Conservation (phyloP, 1,284 basidiomycete genomes). For the Neolentinus lepideus region DNA sequence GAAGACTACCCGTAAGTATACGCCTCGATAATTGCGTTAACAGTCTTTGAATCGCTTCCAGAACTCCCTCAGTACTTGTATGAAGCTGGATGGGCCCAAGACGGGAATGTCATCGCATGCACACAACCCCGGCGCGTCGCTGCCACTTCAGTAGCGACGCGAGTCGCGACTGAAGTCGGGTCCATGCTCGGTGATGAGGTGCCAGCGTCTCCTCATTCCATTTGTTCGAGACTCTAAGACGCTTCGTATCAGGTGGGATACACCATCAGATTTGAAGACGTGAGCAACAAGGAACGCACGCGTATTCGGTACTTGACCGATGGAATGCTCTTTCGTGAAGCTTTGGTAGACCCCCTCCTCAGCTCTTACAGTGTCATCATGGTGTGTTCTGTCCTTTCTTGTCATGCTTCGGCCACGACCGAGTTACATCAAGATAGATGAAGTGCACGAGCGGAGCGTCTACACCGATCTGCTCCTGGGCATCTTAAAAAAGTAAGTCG, state of each 20-base stretch:
- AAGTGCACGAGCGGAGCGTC: conserved; percentile 93
- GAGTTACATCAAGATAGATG: conserved; percentile 66
- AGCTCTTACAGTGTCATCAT: conserved; percentile 93
- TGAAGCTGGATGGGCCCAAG: conserved; percentile 83
- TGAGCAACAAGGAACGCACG: conserved; percentile 74
- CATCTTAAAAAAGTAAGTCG: conserved; percentile 75
- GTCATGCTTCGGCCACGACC: conserved; percentile 6
- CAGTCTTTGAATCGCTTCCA: conserved; percentile 21
- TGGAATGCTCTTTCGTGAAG: conserved; percentile 95
- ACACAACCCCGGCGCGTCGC: conserved; percentile 96
- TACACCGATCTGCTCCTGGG: conserved; percentile 94
- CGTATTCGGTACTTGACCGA: conserved; percentile 98
- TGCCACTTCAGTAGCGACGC: conserved; percentile 87
- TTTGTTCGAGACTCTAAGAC: not conserved
- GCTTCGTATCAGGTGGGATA: conserved; percentile 74
- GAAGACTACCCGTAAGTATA: conserved; percentile 88
- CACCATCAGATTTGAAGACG: conserved; percentile 95
- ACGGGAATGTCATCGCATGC: conserved; percentile 78
- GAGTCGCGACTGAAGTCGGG: conserved; percentile 89
- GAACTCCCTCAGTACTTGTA: conserved; percentile 93
- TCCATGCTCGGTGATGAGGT: conserved; percentile 88
- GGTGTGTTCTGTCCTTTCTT: conserved; percentile 39
- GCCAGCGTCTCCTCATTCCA: conserved; percentile 12
- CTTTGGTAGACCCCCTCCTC: conserved; percentile 82
- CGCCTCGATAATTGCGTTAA: not conserved